Percentiles rank a stretch among this genome's conserved stretches.
phyloP scores from a whole-genome alignment of 805 yeast species.

The Lipomyces spencermartinsiae region DNA sequence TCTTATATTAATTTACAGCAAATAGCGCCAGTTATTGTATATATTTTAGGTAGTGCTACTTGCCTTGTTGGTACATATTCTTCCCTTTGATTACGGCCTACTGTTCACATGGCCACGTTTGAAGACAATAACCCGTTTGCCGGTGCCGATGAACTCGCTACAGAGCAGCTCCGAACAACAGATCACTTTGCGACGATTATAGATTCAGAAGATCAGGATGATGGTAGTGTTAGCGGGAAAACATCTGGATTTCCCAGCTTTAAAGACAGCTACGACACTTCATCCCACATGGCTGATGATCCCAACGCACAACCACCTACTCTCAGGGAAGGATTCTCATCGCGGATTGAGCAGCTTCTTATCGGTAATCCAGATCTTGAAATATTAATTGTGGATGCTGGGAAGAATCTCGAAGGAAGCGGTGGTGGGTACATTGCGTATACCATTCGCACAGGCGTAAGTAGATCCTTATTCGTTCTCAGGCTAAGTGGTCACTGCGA shows the following conservation, averaged over 20 bases:
- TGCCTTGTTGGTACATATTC: neutral
- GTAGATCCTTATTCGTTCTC: neutral
- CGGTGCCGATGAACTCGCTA: conserved; percentile 39
- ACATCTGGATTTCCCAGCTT: conserved; percentile 34
- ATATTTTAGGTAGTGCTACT: neutral
- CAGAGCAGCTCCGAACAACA: conserved; percentile 31
- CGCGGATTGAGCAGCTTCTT: conserved; percentile 47
- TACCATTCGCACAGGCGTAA: conserved; percentile 67
- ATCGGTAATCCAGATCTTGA: conserved; percentile 43
- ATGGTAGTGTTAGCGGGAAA: conserved; percentile 3
- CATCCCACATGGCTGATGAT: conserved; percentile 25
- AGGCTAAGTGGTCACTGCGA: conserved; percentile 38
- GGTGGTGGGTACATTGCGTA: conserved; percentile 81
- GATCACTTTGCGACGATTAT: conserved; percentile 35
- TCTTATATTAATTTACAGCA: neutral
- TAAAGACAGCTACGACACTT: conserved; percentile 34
- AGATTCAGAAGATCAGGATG: conserved; percentile 21
- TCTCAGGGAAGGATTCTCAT: conserved; percentile 35
- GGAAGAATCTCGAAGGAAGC: conserved; percentile 81
- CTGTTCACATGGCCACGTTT: conserved; percentile 42
- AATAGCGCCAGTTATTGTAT: neutral
- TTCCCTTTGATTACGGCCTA: neutral
- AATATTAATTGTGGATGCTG: conserved; percentile 76
- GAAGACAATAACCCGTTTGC: conserved; percentile 56
- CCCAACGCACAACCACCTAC: conserved; percentile 2